Evolutionary conservation across 345 rosid species (phyloP).

Genomic region (Combretum micranthum): DNA sequence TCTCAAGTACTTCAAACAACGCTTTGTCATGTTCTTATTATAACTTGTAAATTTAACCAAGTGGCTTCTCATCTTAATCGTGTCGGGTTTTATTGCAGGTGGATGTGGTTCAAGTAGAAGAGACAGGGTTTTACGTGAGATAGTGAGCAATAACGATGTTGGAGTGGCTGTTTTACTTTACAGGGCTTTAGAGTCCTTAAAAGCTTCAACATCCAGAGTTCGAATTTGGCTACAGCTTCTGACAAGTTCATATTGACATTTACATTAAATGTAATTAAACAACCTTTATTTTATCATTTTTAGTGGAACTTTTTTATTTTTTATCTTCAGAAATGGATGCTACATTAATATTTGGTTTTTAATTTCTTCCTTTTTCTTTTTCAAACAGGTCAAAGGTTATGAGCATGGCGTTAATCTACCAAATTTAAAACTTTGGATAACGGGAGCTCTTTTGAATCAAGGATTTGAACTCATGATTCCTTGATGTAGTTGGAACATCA

Average conservation of each 20-base stretch:
- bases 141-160: conserved; percentile 44
- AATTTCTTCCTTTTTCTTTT: not conserved
- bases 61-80: too few species aligned
- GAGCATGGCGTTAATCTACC: conserved; percentile 47
- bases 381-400: conserved; percentile 35
- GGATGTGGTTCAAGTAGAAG: conserved; percentile 70
- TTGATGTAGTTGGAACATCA: too few species aligned
- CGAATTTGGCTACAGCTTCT: conserved; percentile 47
- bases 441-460: conserved; percentile 68
- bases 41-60: too few species aligned
- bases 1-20: too few species aligned
- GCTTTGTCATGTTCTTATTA: too few species aligned
- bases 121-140: conserved; percentile 57
- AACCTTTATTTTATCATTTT: not conserved
- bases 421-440: conserved; percentile 62
- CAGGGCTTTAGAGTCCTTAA: conserved; percentile 70
- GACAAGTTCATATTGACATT: conserved; percentile 52
- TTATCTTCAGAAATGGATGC: not conserved
- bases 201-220: conserved; percentile 55
- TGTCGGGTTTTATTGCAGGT: conserved; percentile 24
- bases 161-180: conserved; percentile 65
- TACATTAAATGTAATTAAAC: conserved; percentile 41
- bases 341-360: not conserved
- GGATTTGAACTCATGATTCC: conserved; percentile 44
- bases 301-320: not conserved